phyloP scores from a whole-genome alignment of 768 basidiomycete genomes.

The Tylopilus subfusipes region DNA sequence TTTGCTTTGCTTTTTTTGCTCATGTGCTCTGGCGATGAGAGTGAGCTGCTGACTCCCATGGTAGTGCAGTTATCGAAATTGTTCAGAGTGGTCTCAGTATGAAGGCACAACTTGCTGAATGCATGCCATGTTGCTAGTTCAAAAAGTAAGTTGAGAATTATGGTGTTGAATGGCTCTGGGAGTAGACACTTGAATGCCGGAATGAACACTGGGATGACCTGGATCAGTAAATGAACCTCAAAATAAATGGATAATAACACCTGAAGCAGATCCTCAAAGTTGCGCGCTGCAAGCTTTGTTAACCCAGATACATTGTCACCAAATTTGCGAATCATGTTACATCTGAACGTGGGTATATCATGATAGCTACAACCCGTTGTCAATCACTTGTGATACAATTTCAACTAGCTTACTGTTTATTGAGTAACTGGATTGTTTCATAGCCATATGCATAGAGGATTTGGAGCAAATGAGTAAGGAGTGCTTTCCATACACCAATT shows the following conservation, averaged over 20 bases:
- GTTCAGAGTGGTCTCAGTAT: constrained; percentile 18
- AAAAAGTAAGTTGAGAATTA: constrained; percentile 20
- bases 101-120: constrained; percentile 27
- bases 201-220: constrained; percentile 33
- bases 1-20: no score
- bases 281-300: constrained; percentile 33
- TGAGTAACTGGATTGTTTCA: constrained; percentile 7
- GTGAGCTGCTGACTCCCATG: constrained; percentile 27
- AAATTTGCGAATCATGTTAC: constrained; percentile 31
- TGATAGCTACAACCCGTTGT: background rate
- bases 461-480: no score
- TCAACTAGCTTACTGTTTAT: constrained; percentile 17
- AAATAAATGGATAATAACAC: background rate
- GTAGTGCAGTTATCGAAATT: constrained; percentile 28
- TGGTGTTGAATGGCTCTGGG: constrained; percentile 9
- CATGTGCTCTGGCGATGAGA: constrained; percentile 1
- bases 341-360: constrained; percentile 31
- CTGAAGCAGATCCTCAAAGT: constrained; percentile 41
- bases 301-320: constrained; percentile 32
- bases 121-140: no score
- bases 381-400: no score
- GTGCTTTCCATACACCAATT: no score
- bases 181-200: constrained; percentile 34
- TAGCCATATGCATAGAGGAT: no score
- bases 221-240: background rate